phyloP scores from a whole-genome alignment of 2,329 filamentous ascomycete genomes.

The Fusarium austroafricanum region DNA sequence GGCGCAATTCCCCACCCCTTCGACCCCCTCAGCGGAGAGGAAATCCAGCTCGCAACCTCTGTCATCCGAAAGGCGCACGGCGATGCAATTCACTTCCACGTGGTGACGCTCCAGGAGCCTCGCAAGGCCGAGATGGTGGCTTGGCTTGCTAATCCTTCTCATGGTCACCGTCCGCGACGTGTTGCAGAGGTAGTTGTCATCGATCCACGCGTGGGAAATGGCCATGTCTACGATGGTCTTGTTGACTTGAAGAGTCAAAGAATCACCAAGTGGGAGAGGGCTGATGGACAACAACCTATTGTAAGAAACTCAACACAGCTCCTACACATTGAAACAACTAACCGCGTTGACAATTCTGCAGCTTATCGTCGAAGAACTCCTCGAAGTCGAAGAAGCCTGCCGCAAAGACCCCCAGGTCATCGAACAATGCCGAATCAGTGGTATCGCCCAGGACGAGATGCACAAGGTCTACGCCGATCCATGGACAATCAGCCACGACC shows the following conservation, averaged over 20 bases:
- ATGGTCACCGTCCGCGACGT: constrained; percentile 71
- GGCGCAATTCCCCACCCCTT: constrained; percentile 39
- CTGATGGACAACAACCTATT: constrained; percentile 83
- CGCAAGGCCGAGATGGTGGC: constrained; percentile 85
- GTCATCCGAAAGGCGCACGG: constrained; percentile 74
- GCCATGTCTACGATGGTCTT: constrained; percentile 77
- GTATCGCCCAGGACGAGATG: constrained; percentile 86
- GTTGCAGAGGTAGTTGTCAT: constrained; percentile 87
- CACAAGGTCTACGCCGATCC: constrained; percentile 96
- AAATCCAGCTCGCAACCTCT: constrained; percentile 70
- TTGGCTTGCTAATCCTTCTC: constrained; percentile 77
- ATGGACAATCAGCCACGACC: constrained; percentile 95
- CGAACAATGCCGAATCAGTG: constrained; percentile 86
- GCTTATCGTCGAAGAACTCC: constrained; percentile 92
- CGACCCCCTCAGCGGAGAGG: constrained; percentile 70
- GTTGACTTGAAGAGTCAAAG: constrained; percentile 76
- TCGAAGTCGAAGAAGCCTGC: constrained; percentile 80
- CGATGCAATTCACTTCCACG: constrained; percentile 83
- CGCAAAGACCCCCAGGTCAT: constrained; percentile 87
- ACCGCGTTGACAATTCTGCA: constrained; percentile 46
- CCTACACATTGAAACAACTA: not conserved
- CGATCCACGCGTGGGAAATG: constrained; percentile 74
- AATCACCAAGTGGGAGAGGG: constrained; percentile 78
- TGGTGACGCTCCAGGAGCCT: constrained; percentile 85
- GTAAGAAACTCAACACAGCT: constrained; percentile 55